Base-by-base conservation (phyloP, 257 asterid species). In the Leonotis leonurus region DNA sequence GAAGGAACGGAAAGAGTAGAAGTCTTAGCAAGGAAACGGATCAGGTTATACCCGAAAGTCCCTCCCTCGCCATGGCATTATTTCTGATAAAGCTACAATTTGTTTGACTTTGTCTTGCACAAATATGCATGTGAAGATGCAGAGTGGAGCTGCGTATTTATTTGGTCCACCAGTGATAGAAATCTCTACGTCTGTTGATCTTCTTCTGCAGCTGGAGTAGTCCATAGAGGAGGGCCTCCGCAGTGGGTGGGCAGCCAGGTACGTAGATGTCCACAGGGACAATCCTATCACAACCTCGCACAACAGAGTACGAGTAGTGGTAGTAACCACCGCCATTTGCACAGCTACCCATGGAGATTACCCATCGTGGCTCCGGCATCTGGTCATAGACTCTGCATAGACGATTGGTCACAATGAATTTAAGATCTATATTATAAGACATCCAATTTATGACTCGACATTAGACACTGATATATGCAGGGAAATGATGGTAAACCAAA, bases 321-420 rank as follows among this genome's bases (percentile, higher is more conserved):
- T 88, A 90, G 82, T 92, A 92, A 5, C 98, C 98, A n/a, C 98
- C 98, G 58, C 98, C 98, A 0, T 92, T 92, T 45, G 98, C 98
- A 49, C 97, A 92, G 87, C 97, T 92, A 67, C 98, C 98, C 98
- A 92, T 92, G 1, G 97, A 92, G 67, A 92, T 85, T 8, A 89
- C 98, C 97, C 98, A 89, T 85, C 98, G 85, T 45, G 98, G 98
- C 83, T 92, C 98, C 1, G 98, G 98, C 98, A 92, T 92, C 79
- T 92, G 98, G 75, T 89, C 97, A 24, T 92, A 92, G 61, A 89
- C 98, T 60, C 97, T 92, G 81, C 81, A 70, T 25, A 26, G 59
- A 71, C 27, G 65, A 13, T 65, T 56, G 40, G 27, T 14, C n/a
- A n/a, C 9, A 27, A 16, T 43, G n/a, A 45, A 41, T 12, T 62